Percentiles rank a stretch among this genome's conserved stretches.
These are phyloP conservation scores for Pseudocercospora fijiensis DNA, from an alignment of 2,329 filamentous ascomycete genomes.

Conservation along the genomic window DNA sequence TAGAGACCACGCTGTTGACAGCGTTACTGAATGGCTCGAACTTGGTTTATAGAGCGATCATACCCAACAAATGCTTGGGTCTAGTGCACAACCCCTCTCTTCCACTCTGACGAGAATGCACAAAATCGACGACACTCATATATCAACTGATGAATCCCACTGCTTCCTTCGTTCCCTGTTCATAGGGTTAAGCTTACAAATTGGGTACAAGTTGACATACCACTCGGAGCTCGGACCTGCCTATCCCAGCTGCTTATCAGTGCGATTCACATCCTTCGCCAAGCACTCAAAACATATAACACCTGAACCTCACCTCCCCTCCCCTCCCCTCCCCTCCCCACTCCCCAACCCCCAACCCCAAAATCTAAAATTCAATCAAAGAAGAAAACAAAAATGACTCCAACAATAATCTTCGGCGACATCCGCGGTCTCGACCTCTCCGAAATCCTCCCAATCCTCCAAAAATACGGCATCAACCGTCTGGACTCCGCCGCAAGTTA, in stretches of 20 bases:
- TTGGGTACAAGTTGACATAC: background rate
- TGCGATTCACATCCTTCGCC: background rate
- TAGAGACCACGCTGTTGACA: conserved; percentile 3
- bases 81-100: no score
- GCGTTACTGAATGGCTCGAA: conserved; percentile 3
- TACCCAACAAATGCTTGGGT: background rate
- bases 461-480: conserved; percentile 35
- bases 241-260: background rate
- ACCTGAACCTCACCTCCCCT: background rate
- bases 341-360: no score
- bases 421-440: background rate
- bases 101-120: background rate
- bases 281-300: background rate
- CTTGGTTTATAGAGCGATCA: background rate
- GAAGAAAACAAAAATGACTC: background rate
- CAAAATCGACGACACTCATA: background rate
- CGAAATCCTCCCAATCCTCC: conserved; percentile 26
- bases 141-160: background rate
- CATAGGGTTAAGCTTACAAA: background rate
- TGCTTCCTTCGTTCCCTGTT: background rate
- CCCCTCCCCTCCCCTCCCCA: background rate
- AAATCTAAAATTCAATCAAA: background rate
- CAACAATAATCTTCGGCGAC: conserved; percentile 18
- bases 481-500: conserved; percentile 44
- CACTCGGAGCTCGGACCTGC: background rate